A percentile compares a stretch with the other conserved stretches of the same genome.
These are phyloP conservation scores for Trichoderma atrobrunneum DNA, from an alignment of 2,329 filamentous ascomycete species.

Conservation along the genomic window DNA sequence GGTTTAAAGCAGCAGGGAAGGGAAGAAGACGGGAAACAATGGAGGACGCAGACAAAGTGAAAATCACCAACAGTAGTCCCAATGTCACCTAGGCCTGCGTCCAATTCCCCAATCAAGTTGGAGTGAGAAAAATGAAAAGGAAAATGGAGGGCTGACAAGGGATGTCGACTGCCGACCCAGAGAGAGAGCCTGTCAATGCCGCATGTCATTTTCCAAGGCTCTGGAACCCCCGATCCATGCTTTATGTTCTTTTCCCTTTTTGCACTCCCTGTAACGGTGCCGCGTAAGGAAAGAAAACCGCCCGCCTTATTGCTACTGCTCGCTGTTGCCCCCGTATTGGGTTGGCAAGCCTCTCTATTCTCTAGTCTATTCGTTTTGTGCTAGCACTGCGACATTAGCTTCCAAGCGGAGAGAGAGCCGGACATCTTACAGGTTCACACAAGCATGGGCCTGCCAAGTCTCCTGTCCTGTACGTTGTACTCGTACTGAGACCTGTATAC, in stretches of 20 bases:
- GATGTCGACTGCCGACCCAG: not conserved
- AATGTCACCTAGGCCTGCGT: not conserved
- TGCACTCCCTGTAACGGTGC: not conserved
- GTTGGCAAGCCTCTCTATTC: not conserved
- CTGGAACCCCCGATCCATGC: not conserved
- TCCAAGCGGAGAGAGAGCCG: not conserved
- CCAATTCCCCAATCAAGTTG: not conserved
- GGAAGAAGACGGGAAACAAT: not conserved
- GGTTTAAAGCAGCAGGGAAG: not conserved
- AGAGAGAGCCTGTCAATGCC: not conserved
- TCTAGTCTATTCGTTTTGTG: not conserved
- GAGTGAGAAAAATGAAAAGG: not conserved
- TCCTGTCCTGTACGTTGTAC: not conserved
- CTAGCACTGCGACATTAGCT: not conserved
- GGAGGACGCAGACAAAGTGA: not conserved
- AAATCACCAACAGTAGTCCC: not conserved
- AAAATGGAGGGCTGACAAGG: not conserved
- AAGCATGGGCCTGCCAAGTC: not conserved
- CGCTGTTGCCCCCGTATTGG: not conserved
- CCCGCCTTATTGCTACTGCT: not conserved
- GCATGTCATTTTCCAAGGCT: not conserved
- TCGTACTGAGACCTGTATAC: not conserved
- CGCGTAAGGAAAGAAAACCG: not conserved
- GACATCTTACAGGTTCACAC: not conserved
- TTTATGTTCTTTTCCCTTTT: not conserved